These are phyloP conservation scores for Ganoderma boninense DNA, from an alignment of 1,284 basidiomycete species.

Conservation along the genomic window DNA sequence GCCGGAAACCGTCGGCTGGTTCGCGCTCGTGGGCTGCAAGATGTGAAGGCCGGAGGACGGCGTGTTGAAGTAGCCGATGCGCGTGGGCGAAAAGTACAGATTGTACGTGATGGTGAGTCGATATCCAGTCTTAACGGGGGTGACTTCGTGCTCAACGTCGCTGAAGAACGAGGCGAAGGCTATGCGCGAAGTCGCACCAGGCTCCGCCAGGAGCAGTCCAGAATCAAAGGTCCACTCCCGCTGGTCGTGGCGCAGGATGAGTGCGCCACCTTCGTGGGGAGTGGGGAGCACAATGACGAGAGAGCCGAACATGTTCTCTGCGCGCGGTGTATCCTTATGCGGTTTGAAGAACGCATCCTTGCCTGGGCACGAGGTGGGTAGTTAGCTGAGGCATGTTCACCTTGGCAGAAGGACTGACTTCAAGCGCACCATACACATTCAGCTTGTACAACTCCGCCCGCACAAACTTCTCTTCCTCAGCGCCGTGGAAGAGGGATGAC, in stretches of 20 bases:
- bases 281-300: constrained; percentile 53
- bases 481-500: neutral
- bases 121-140: constrained; percentile 47
- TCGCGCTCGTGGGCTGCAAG: neutral
- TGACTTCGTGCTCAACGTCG: constrained; percentile 55
- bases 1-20: constrained; percentile 4
- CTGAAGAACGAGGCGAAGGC: constrained; percentile 48
- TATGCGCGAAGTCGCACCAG: constrained; percentile 18
- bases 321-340: constrained; percentile 50
- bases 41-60: neutral
- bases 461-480: constrained; percentile 18
- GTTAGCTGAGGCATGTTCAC: neutral
- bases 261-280: constrained; percentile 47
- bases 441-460: constrained; percentile 44
- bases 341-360: constrained; percentile 49
- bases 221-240: constrained; percentile 45
- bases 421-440: constrained; percentile 28
- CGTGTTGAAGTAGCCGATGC: constrained; percentile 18
- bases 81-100: constrained; percentile 34
- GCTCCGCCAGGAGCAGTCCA: constrained; percentile 25
- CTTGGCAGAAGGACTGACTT: neutral
- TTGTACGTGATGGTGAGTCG: constrained; percentile 55
- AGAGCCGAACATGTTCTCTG: constrained; percentile 51
- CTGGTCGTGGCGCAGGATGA: constrained; percentile 43
- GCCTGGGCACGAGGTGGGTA: constrained; percentile 32